phyloP scores from a whole-genome alignment of 176 grass and related monocot genomes.

The Eremochloa ophiuroides region DNA sequence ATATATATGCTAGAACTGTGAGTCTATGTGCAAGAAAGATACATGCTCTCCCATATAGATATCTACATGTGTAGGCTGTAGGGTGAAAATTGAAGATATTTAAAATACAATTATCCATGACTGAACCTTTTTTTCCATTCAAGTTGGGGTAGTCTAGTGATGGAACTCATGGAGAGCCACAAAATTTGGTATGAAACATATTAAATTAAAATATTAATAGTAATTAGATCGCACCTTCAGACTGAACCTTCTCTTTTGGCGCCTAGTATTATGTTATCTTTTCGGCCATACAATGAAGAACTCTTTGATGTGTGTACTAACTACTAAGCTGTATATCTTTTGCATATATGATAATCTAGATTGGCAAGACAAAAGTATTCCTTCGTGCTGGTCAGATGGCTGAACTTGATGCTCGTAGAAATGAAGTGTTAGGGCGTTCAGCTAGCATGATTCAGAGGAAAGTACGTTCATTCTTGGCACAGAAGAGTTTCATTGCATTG shows the following conservation, averaged over 20 bases:
- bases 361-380: conserved; percentile 99
- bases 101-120: neutral
- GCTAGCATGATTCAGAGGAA: conserved; percentile 91
- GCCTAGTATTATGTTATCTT: neutral
- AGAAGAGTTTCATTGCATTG: conserved; percentile 57
- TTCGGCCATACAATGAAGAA: neutral
- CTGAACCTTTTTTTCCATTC: neutral
- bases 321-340: conserved; percentile 23
- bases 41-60: neutral
- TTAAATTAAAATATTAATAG: neutral
- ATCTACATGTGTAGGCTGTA: conserved; percentile 5
- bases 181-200: neutral
- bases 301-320: conserved; percentile 34
- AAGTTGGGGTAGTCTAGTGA: neutral
- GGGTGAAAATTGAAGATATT: conserved; percentile 15
- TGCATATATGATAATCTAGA: conserved; percentile 45
- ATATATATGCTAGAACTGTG: neutral
- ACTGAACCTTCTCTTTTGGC: neutral
- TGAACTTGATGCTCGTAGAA: conserved; percentile 89
- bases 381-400: conserved; percentile 98
- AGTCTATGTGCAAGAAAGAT: neutral
- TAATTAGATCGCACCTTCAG: neutral
- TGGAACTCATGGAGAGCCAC: neutral
- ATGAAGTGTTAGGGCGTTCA: conserved; percentile 86
- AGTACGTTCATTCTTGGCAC: conserved; percentile 76